Conservation (phyloP, 768 basidiomycete species). For the Cystobasidium onofrii region DNA sequence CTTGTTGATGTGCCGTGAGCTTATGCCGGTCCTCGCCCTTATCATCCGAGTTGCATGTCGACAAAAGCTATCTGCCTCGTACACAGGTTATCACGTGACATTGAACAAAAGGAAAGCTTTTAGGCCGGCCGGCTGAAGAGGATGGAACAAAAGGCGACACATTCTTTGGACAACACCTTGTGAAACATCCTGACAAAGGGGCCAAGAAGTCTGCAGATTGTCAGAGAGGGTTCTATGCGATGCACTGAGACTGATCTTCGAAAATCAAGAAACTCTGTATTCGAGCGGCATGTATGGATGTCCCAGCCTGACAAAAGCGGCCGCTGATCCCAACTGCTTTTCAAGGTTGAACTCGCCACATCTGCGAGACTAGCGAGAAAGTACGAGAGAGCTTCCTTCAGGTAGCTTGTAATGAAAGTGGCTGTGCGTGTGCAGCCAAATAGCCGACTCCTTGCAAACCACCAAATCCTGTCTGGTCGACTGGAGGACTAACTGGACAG, state of each 20-base stretch:
- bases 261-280: background rate
- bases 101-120: conserved; percentile 5
- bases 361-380: background rate
- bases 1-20: background rate
- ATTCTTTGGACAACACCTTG: conserved; percentile 1
- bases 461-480: too few species aligned
- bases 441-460: too few species aligned
- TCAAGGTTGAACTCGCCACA: background rate
- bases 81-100: conserved; percentile 3
- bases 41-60: background rate
- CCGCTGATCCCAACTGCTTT: background rate
- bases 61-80: conserved; percentile 11
- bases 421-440: too few species aligned
- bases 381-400: too few species aligned
- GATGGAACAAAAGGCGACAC: background rate
- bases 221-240: background rate
- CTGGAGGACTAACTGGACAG: too few species aligned
- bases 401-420: too few species aligned
- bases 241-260: conserved; percentile 1
- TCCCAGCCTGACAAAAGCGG: conserved; percentile 1
- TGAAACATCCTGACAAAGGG: conserved; percentile 7
- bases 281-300: background rate
- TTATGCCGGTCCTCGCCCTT: too few species aligned
- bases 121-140: background rate
- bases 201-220: background rate